Conservation (phyloP, 345 rosid genomes). For the Microthlaspi erraticum region DNA sequence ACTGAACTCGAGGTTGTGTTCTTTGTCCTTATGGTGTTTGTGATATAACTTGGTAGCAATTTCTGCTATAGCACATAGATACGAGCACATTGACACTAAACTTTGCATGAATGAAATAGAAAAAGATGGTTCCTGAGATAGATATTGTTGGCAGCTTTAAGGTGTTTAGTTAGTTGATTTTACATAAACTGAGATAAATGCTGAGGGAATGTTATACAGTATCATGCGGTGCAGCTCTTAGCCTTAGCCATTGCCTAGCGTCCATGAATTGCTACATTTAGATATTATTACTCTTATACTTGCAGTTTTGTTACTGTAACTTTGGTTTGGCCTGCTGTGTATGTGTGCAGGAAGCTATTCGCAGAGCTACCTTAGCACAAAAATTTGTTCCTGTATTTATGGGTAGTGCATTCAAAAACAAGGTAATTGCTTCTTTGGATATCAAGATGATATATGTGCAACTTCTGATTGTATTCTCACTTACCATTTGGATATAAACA, state of each 20-base stretch:
- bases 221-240: constrained; percentile 21
- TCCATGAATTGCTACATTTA: constrained; percentile 2
- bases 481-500: no score
- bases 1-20: constrained; percentile 78
- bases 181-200: background rate
- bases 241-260: background rate
- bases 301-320: constrained; percentile 16
- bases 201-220: constrained; percentile 9
- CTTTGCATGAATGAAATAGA: constrained; percentile 20
- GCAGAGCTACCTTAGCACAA: constrained; percentile 90
- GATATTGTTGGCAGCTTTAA: constrained; percentile 14
- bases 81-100: background rate
- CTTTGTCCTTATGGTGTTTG: constrained; percentile 1
- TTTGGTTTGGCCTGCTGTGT: constrained; percentile 15
- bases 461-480: background rate
- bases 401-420: constrained; percentile 99
- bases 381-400: constrained; percentile 96
- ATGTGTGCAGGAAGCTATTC: constrained; percentile 78
- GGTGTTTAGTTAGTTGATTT: background rate
- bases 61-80: constrained; percentile 1
- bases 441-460: constrained; percentile 15
- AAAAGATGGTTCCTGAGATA: background rate
- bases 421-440: constrained; percentile 55
- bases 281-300: constrained; percentile 3
- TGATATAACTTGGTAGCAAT: background rate